Evolutionary conservation across 805 yeast genomes (phyloP).

Genomic region (Suhomyces sp.): DNA sequence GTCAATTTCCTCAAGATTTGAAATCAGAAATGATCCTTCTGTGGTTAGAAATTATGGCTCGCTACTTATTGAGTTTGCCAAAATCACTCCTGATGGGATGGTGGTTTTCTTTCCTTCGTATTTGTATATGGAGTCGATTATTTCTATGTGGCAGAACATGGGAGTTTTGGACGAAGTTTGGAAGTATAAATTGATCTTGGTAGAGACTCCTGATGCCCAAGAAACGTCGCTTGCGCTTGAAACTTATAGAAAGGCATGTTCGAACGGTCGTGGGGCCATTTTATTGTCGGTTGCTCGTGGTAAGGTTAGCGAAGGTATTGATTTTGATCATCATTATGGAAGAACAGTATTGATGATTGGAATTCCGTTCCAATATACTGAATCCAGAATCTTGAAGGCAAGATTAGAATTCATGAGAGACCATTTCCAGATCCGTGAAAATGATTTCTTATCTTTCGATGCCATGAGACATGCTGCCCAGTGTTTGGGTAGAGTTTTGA

Average conservation of each 20-base stretch:
- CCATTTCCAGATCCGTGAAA: slow-evolving; percentile 87
- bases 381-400: slow-evolving; percentile 92
- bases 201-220: slow-evolving; percentile 98
- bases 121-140: slow-evolving; percentile 95
- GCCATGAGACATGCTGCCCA: slow-evolving; percentile 99
- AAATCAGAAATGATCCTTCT: slow-evolving; percentile 95
- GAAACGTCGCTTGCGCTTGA: slow-evolving; percentile 95
- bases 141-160: slow-evolving; percentile 98
- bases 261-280: slow-evolving; percentile 97
- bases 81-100: slow-evolving; percentile 96
- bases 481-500: slow-evolving; percentile 91
- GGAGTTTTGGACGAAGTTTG: slow-evolving; percentile 97
- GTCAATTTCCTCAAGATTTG: slow-evolving; percentile 92
- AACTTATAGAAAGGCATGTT: slow-evolving; percentile 93
- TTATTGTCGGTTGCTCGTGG: slow-evolving; percentile 97
- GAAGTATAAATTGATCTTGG: slow-evolving; percentile 92
- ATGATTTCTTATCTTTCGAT: slow-evolving; percentile 93
- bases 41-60: slow-evolving; percentile 97
- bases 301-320: slow-evolving; percentile 97
- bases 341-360: slow-evolving; percentile 98
- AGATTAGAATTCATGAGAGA: slow-evolving; percentile 90
- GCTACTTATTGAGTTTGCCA: slow-evolving; percentile 84
- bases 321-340: slow-evolving; percentile 98
- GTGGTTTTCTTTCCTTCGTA: slow-evolving; percentile 98
- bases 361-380: slow-evolving; percentile 98